A percentile compares a stretch with the other conserved stretches of the same genome.
Conservation (phyloP, 2,329 filamentous ascomycete genomes). For the Apiospora aurea region DNA sequence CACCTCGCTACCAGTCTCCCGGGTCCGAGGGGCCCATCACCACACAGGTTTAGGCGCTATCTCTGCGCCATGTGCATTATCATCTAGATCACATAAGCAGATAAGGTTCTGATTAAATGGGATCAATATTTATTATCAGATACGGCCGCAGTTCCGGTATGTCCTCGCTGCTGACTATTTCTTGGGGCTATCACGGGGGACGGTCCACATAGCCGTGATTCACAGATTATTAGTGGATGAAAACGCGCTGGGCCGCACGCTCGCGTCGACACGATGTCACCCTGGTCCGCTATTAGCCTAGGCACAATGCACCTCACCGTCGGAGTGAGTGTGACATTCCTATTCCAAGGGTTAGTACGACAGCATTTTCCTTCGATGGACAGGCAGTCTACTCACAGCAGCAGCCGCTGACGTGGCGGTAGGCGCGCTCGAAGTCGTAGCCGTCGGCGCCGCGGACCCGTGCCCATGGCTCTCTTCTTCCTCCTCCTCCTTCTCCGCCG, state of each 20-base stretch:
- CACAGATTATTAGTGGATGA: not conserved
- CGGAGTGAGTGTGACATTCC: conserved; percentile 50
- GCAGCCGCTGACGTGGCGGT: not conserved
- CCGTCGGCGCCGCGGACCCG: conserved; percentile 10
- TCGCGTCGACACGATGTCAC: not conserved
- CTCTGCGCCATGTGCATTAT: not conserved
- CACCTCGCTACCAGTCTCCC: not conserved
- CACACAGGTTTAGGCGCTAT: not conserved
- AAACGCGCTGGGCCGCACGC: not conserved
- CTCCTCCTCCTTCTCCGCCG: conserved; percentile 25
- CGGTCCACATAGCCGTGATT: too few relatives aligned
- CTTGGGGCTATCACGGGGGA: not conserved
- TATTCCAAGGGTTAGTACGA: conserved; percentile 28
- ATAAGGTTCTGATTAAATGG: not conserved
- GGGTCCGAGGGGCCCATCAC: not conserved
- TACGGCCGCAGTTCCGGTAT: not conserved
- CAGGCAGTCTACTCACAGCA: not conserved
- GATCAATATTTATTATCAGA: not conserved
- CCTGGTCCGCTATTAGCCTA: conserved; percentile 28
- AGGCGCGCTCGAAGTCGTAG: conserved; percentile 26
- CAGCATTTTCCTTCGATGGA: too few relatives aligned
- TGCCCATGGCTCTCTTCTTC: conserved; percentile 24
- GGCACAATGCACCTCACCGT: conserved; percentile 48
- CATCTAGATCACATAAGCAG: not conserved
- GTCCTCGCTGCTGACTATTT: not conserved